Evolutionary conservation across 768 basidiomycete genomes (phyloP).

Genomic region (Leccinum subgranulosum): DNA sequence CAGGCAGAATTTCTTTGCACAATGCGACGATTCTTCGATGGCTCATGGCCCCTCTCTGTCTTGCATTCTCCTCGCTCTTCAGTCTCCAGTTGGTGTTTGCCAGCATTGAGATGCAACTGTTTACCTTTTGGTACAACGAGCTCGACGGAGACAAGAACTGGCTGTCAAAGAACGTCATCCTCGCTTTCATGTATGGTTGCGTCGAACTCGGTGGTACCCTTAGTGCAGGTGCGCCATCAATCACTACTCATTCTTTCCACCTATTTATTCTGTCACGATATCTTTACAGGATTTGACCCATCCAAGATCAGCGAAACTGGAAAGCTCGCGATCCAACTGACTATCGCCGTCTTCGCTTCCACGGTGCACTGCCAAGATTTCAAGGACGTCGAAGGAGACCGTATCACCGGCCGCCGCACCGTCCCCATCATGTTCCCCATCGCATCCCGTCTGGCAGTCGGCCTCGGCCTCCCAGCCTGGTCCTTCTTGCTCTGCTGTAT

Average conservation of each 20-base stretch:
- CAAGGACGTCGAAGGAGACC: constrained; percentile 44
- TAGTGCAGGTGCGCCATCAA: constrained; percentile 30
- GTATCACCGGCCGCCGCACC: constrained; percentile 36
- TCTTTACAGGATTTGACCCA: constrained; percentile 20
- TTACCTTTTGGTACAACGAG: constrained; percentile 40
- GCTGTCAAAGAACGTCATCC: constrained; percentile 37
- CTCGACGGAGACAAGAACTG: constrained; percentile 36
- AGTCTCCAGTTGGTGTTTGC: constrained; percentile 30
- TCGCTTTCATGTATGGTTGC: constrained; percentile 37
- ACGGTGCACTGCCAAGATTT: constrained; percentile 52
- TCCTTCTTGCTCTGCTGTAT: constrained; percentile 30
- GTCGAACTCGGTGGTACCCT: constrained; percentile 39
- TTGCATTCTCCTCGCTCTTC: constrained; percentile 33
- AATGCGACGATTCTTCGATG: constrained; percentile 37
- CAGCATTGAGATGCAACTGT: constrained; percentile 33
- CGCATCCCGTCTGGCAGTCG: constrained; percentile 32
- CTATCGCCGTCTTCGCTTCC: constrained; percentile 39
- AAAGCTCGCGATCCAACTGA: constrained; percentile 33
- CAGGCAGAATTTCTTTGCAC: constrained; percentile 37
- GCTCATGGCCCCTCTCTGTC: constrained; percentile 33
- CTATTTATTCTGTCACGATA: neutral
- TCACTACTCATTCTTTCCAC: neutral
- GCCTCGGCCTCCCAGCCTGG: constrained; percentile 38
- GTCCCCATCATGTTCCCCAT: constrained; percentile 44
- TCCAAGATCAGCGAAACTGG: constrained; percentile 27